Evolutionary conservation across 306 rosid genomes (phyloP).

Genomic region (Fragaria ananassa): DNA sequence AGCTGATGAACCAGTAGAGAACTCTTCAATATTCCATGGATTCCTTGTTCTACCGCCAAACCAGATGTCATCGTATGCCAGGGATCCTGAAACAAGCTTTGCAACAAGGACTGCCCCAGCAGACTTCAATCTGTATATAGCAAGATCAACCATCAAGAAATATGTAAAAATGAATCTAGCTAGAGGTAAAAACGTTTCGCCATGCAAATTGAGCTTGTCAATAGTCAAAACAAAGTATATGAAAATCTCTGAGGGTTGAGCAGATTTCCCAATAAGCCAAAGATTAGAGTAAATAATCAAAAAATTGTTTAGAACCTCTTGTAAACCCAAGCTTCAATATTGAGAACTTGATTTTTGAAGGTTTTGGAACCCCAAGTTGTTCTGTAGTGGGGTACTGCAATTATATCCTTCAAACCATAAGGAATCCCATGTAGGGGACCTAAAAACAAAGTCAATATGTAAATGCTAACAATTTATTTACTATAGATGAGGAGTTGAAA

Average conservation of each 20-base stretch:
- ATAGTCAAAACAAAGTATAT: too few relatives aligned
- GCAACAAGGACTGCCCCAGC: slow-evolving; percentile 82
- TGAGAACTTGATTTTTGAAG: slow-evolving; percentile 67
- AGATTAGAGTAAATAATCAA: background rate
- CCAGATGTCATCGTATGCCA: slow-evolving; percentile 90
- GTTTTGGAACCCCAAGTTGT: slow-evolving; percentile 84
- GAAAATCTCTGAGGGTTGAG: too few relatives aligned
- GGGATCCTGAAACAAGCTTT: slow-evolving; percentile 76
- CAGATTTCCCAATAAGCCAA: background rate
- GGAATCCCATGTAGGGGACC: slow-evolving; percentile 96
- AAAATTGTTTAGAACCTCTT: slow-evolving; percentile 39
- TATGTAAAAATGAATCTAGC: too few relatives aligned
- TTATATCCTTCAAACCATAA: slow-evolving; percentile 86
- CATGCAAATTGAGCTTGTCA: too few relatives aligned
- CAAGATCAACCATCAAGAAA: background rate
- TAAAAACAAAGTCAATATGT: slow-evolving; percentile 21
- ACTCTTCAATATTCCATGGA: slow-evolving; percentile 88
- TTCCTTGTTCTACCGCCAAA: slow-evolving; percentile 90
- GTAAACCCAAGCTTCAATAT: slow-evolving; percentile 84
- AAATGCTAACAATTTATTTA: background rate
- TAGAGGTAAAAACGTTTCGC: too few relatives aligned
- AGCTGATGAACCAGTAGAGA: slow-evolving; percentile 87
- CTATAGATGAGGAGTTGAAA: background rate
- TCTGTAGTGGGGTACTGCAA: slow-evolving; percentile 68
- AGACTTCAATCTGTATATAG: slow-evolving; percentile 46